A percentile compares a stretch with the other conserved stretches of the same genome.
Evolutionary conservation across 2,329 filamentous ascomycete genomes (phyloP).

Genomic region (Hawksworthiomyces lignivorus): DNA sequence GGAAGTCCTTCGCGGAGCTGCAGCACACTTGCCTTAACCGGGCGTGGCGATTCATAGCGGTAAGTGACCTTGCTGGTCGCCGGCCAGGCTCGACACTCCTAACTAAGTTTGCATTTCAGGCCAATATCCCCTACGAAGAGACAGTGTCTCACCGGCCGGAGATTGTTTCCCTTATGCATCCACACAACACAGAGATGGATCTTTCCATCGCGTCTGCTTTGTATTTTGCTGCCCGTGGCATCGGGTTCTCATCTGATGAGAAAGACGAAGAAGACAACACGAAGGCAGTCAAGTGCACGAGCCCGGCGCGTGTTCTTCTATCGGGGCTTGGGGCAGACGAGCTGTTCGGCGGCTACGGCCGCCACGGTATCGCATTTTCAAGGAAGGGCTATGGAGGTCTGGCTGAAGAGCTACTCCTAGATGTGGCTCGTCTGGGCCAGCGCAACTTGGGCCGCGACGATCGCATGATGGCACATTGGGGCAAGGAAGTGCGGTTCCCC

Average conservation of each 20-base stretch:
- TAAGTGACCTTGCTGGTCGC: constrained; percentile 27
- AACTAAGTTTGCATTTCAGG: constrained; percentile 28
- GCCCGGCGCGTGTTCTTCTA: constrained; percentile 72
- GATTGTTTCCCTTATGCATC: constrained; percentile 73
- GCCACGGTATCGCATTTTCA: constrained; percentile 71
- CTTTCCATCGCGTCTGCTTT: constrained; percentile 86
- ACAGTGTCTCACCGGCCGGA: constrained; percentile 59
- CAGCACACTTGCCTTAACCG: constrained; percentile 59
- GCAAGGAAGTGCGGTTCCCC: constrained; percentile 81
- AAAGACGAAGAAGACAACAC: no score
- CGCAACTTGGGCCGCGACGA: constrained; percentile 95
- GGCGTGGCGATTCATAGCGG: constrained; percentile 73
- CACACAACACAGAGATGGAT: constrained; percentile 98
- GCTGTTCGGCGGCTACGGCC: constrained; percentile 85
- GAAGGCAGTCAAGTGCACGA: constrained; percentile 23
- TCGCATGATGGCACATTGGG: constrained; percentile 81
- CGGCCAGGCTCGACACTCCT: not conserved
- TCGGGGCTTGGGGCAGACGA: constrained; percentile 95
- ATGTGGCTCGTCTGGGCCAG: constrained; percentile 78
- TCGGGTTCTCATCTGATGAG: constrained; percentile 43
- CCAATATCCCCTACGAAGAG: constrained; percentile 77
- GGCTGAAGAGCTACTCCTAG: constrained; percentile 73
- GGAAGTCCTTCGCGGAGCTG: constrained; percentile 72
- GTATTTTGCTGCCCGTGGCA: constrained; percentile 86
- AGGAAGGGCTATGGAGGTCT: constrained; percentile 63